phyloP scores from a whole-genome alignment of 2,329 filamentous ascomycete species.

The Fusarium subglutinans region DNA sequence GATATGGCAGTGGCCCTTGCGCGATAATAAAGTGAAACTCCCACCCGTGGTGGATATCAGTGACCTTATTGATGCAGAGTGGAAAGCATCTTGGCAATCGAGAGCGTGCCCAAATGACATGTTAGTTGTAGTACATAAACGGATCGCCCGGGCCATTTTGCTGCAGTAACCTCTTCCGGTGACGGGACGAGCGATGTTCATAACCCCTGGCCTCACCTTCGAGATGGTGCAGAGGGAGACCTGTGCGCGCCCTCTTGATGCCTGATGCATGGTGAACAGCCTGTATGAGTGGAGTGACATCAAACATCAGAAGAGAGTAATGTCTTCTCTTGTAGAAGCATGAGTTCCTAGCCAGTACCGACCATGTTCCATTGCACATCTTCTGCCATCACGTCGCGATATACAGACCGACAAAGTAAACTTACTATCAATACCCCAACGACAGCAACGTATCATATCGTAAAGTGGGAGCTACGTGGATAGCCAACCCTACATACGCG shows the following conservation, averaged over 20 bases:
- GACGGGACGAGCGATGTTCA: not conserved
- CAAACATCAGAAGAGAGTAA: not conserved
- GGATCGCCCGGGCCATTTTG: not conserved
- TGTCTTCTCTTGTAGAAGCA: not conserved
- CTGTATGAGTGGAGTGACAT: not conserved
- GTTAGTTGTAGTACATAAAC: not conserved
- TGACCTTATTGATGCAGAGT: no score
- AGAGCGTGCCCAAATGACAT: not conserved
- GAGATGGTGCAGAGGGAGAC: not conserved
- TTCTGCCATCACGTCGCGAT: not conserved
- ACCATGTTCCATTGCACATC: not conserved
- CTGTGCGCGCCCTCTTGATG: not conserved
- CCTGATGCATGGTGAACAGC: not conserved
- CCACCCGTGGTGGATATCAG: not conserved
- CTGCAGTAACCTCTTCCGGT: not conserved
- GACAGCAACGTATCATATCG: no score
- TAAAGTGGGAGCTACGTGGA: not conserved
- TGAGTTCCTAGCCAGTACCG: accelerated
- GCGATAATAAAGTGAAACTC: not conserved
- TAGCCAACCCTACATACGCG: not conserved
- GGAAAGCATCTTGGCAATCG: not conserved
- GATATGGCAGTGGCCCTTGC: not conserved
- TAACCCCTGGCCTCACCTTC: not conserved
- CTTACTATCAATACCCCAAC: not conserved
- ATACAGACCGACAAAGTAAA: not conserved